phyloP scores from a whole-genome alignment of 2,329 filamentous ascomycete genomes.

The Diaporthe amygdali region DNA sequence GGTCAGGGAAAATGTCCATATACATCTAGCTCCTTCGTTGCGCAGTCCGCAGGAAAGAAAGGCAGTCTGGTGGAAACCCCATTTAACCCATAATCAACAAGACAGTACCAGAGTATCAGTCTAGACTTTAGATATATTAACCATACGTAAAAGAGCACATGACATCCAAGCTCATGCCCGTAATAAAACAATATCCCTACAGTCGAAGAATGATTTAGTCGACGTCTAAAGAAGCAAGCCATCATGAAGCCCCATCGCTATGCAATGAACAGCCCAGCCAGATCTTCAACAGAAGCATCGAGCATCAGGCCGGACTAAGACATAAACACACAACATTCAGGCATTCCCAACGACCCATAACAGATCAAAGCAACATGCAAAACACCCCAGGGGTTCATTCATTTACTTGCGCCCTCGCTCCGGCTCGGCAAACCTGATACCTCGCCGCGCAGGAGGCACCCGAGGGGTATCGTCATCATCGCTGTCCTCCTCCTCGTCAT shows the following conservation, averaged over 20 bases:
- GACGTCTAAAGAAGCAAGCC: conserved; percentile 6
- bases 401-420: conserved; percentile 27
- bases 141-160: background rate
- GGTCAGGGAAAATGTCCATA: no score
- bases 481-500: conserved; percentile 51
- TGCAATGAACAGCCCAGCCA: conserved; percentile 14
- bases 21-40: no score
- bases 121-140: conserved; percentile 9
- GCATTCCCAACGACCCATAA: background rate
- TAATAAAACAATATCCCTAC: background rate
- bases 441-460: conserved; percentile 56
- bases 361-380: background rate
- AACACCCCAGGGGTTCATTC: background rate
- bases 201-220: background rate
- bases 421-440: conserved; percentile 67
- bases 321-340: conserved; percentile 6
- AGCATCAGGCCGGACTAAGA: background rate
- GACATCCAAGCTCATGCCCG: background rate
- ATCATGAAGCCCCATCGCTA: conserved; percentile 9
- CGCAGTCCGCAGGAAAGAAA: no score
- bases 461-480: conserved; percentile 64
- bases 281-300: background rate
- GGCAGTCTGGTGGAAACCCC: no score
- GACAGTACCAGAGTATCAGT: background rate
- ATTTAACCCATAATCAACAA: no score